Conservation (phyloP, 1,284 basidiomycete genomes). For the Meripilus lineatus region DNA sequence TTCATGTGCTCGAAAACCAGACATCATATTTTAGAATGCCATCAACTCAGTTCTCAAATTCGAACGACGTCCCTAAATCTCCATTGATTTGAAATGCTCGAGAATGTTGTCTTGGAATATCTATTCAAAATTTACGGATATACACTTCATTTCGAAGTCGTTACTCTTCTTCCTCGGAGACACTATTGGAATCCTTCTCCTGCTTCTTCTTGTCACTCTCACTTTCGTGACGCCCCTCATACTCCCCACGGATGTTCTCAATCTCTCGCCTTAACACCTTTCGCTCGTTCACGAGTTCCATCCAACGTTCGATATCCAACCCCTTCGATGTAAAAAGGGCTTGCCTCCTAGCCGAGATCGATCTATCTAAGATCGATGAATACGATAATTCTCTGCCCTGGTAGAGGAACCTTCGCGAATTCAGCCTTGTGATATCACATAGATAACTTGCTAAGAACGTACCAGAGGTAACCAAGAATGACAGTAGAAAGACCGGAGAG, state of each 20-base stretch:
- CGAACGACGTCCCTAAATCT: too few relatives aligned
- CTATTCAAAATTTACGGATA: too few relatives aligned
- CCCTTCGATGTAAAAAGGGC: conserved; percentile 54
- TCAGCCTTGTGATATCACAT: conserved; percentile 4
- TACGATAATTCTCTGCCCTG: conserved; percentile 69
- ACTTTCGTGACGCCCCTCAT: too few relatives aligned
- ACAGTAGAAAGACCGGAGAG: conserved; percentile 57
- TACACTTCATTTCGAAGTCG: too few relatives aligned
- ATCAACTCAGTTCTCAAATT: too few relatives aligned
- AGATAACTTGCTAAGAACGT: conserved; percentile 9
- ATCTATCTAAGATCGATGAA: conserved; percentile 51
- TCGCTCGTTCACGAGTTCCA: conserved; percentile 49
- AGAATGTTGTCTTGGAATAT: too few relatives aligned
- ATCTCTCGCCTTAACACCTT: conserved; percentile 50
- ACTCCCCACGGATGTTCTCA: conserved; percentile 55
- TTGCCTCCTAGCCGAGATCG: conserved; percentile 52
- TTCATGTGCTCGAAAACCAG: too few relatives aligned
- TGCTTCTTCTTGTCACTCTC: too few relatives aligned
- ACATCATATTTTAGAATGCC: too few relatives aligned
- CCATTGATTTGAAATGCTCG: too few relatives aligned
- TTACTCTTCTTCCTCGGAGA: too few relatives aligned
- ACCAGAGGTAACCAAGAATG: conserved; percentile 57
- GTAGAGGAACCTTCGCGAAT: conserved; percentile 60
- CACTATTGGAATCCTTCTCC: too few relatives aligned
- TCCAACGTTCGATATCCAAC: conserved; percentile 58